phyloP scores from a whole-genome alignment of 129 eudicot genomes.

The Deinandra increscens region DNA sequence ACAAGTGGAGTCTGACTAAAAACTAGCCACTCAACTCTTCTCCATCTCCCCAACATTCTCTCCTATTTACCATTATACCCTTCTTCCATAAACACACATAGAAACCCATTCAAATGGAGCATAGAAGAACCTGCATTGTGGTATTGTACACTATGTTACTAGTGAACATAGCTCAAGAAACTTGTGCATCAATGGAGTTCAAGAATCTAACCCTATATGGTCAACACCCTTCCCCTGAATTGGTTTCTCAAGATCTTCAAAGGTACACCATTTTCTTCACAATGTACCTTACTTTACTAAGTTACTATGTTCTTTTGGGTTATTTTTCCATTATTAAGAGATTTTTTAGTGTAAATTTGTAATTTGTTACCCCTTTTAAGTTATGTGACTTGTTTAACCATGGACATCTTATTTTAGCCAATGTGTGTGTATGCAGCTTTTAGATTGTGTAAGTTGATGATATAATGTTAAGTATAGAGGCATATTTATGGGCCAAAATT shows the following conservation, averaged over 20 bases:
- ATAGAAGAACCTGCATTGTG: slow-evolving; percentile 61
- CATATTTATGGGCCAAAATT: neutral
- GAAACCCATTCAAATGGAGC: slow-evolving; percentile 20
- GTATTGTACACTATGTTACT: slow-evolving; percentile 33
- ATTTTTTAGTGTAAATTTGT: neutral
- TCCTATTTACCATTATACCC: slow-evolving; percentile 27
- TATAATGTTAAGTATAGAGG: neutral
- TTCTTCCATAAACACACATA: slow-evolving; percentile 14
- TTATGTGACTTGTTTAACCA: neutral
- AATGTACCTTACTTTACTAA: slow-evolving; percentile 36
- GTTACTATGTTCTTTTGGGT: no score
- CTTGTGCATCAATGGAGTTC: slow-evolving; percentile 25
- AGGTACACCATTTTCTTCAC: slow-evolving; percentile 47
- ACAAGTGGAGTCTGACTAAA: slow-evolving; percentile 34
- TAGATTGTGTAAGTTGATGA: neutral
- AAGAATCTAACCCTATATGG: slow-evolving; percentile 64
- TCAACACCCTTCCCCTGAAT: slow-evolving; percentile 85
- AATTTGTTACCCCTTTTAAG: neutral
- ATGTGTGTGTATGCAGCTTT: slow-evolving; percentile 8
- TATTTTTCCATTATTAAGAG: no score
- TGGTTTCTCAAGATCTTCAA: slow-evolving; percentile 66
- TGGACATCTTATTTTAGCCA: no score
- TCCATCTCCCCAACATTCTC: no score
- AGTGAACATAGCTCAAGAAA: slow-evolving; percentile 21
- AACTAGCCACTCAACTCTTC: slow-evolving; percentile 26